These are phyloP conservation scores for Vitis cinerea DNA, from an alignment of 164 flowering plant species.

Conservation along the genomic window DNA sequence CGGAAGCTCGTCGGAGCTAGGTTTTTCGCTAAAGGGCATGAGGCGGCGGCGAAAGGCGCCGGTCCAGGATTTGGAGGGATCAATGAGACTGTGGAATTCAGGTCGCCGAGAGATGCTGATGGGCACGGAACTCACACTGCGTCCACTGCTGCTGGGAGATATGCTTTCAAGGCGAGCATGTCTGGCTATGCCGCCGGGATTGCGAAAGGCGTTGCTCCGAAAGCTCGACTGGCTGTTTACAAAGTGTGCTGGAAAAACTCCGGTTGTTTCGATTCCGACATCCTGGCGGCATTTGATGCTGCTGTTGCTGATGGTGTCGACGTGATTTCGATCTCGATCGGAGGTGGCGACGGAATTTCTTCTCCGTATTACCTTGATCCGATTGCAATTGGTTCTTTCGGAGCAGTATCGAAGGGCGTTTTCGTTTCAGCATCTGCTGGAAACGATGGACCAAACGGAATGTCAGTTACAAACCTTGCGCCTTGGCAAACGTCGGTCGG, in stretches of 20 bases:
- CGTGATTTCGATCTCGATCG: constrained; percentile 81
- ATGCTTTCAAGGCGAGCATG: constrained; percentile 71
- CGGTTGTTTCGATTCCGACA: constrained; percentile 91
- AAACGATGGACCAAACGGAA: constrained; percentile 67
- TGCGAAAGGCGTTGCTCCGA: constrained; percentile 96
- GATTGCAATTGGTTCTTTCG: constrained; percentile 76
- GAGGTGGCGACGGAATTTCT: constrained; percentile 75
- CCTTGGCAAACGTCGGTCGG: constrained; percentile 87
- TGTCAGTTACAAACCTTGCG: constrained; percentile 78
- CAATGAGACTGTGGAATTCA: constrained; percentile 61
- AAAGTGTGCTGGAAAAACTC: constrained; percentile 89
- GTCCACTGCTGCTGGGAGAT: constrained; percentile 85
- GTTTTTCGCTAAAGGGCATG: constrained; percentile 75
- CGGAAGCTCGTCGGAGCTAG: constrained; percentile 83
- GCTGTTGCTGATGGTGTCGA: constrained; percentile 92
- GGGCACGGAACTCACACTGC: constrained; percentile 99
- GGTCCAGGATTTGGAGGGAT: constrained; percentile 36
- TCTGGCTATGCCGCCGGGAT: constrained; percentile 81
- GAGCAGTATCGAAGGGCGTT: constrained; percentile 58
- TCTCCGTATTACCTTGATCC: constrained; percentile 81
- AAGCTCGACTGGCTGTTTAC: constrained; percentile 79
- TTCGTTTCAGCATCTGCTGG: constrained; percentile 82
- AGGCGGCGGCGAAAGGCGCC: constrained; percentile 38
- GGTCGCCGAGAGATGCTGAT: constrained; percentile 87
- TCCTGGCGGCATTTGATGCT: constrained; percentile 80